Evolutionary conservation across 306 rosid genomes (phyloP), one percentile per base, ranked within the genome.

Genomic region (Trifolium subterraneum): DNA sequence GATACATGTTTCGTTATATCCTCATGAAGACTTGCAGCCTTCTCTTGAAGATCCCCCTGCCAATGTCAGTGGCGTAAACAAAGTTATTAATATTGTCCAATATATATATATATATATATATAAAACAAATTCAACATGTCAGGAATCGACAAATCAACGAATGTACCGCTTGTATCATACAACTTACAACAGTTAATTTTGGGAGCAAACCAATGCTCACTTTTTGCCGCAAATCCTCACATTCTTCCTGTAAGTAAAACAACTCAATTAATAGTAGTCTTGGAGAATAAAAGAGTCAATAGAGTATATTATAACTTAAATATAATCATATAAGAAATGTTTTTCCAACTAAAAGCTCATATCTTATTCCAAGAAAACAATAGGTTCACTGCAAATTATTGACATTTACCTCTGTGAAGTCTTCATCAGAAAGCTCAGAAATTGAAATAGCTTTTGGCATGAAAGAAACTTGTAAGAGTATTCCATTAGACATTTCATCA

Each of bases 341-440:
- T 25, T 29, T 66, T 36, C 52, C 50, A 18, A 72, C 44, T 35
- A 44, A 10, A 84, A 16, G 36, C 41, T 73, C 68, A 69, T 54
- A 74, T 20, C 55, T 65, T 41, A 73, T 69, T 58, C 48, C 36
- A 41, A 22, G 33, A 58, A 50, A 76, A 47, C 68, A 31, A 52
- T n/a, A 44, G 27, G 69, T 31, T 71, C 74, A n/a, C 27, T 35
- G 38, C 20, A 64, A 52, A 55, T 52, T 56, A 52, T 20, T 67
- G 81, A 90, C 93, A 58, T 11, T 62, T 84, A 93, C 96, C 92
- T 93, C 86, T 16, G 88, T 89, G 76, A 90, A 64, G 71, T 88
- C 96, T 20, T 76, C 71, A 75, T 90, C 93, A n/a, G 90, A 88
- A 7, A 93, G 87, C 76, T 67, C 80, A 33, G 81, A 78, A 42